Evolutionary conservation across 164 flowering plant genomes (phyloP).

Genomic region (Umbilicus rupestris): DNA sequence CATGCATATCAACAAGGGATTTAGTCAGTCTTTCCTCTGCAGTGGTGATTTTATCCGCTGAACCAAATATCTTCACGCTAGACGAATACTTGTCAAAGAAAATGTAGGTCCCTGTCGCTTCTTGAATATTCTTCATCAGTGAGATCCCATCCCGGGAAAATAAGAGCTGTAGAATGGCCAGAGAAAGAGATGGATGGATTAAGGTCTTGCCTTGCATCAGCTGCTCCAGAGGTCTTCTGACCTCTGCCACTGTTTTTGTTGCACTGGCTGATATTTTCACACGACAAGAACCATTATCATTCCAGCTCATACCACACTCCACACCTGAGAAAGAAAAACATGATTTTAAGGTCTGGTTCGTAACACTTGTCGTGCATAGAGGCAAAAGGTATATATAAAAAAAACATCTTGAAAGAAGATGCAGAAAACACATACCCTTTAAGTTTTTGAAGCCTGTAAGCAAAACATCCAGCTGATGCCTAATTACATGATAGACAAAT

Average conservation of each 20-base stretch:
- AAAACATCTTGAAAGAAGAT: neutral
- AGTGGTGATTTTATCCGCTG: slow-evolving; percentile 26
- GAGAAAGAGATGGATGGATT: slow-evolving; percentile 43
- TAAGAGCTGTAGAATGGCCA: slow-evolving; percentile 45
- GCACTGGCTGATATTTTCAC: slow-evolving; percentile 77
- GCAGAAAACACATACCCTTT: slow-evolving; percentile 35
- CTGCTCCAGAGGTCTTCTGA: slow-evolving; percentile 70
- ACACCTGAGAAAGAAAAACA: neutral
- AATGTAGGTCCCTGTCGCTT: slow-evolving; percentile 58
- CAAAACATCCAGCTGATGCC: slow-evolving; percentile 44
- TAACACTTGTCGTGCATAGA: neutral
- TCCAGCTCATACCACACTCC: slow-evolving; percentile 36
- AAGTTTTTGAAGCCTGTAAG: slow-evolving; percentile 31
- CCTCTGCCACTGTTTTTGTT: slow-evolving; percentile 69
- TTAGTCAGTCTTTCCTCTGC: slow-evolving; percentile 48
- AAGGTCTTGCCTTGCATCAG: slow-evolving; percentile 67
- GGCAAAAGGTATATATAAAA: neutral
- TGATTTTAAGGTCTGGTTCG: neutral
- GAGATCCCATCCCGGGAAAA: slow-evolving; percentile 52
- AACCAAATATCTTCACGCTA: slow-evolving; percentile 54
- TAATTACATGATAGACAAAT: slow-evolving; percentile 47
- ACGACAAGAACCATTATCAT: slow-evolving; percentile 58
- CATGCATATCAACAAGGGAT: slow-evolving; percentile 46
- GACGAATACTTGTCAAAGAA: slow-evolving; percentile 47
- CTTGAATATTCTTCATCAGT: slow-evolving; percentile 46